Conservation (phyloP, 352 stramenopile species). For the Phytopythium helicoides region DNA sequence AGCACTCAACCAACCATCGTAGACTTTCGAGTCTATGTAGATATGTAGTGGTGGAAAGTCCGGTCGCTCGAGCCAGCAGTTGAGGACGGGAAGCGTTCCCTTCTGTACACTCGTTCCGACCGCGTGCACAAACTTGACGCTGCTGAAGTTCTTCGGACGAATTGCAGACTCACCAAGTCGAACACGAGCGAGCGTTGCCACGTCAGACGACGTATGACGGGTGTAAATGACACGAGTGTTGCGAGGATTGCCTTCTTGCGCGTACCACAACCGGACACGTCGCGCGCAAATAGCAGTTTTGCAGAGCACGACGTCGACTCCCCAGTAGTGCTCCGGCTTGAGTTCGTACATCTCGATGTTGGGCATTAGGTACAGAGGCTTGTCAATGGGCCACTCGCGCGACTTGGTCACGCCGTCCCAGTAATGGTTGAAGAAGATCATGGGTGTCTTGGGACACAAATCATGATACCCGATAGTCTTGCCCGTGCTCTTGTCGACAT, state of each 20-base stretch:
- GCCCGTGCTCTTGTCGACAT: slow-evolving; percentile 34
- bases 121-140: slow-evolving; percentile 47
- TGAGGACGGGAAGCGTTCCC: slow-evolving; percentile 38
- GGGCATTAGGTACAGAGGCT: slow-evolving; percentile 46
- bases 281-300: slow-evolving; percentile 52
- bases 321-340: slow-evolving; percentile 27
- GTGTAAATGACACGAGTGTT: slow-evolving; percentile 52
- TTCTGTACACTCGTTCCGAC: slow-evolving; percentile 57
- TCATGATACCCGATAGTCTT: slow-evolving; percentile 47
- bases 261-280: slow-evolving; percentile 55
- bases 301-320: slow-evolving; percentile 39
- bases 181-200: slow-evolving; percentile 32
- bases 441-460: slow-evolving; percentile 42
- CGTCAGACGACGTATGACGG: slow-evolving; percentile 54
- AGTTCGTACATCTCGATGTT: slow-evolving; percentile 66
- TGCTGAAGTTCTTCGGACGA: slow-evolving; percentile 40
- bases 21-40: slow-evolving; percentile 42
- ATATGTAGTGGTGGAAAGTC: slow-evolving; percentile 51
- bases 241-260: slow-evolving; percentile 50
- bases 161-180: slow-evolving; percentile 23
- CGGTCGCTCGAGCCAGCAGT: slow-evolving; percentile 53
- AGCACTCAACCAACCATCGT: slow-evolving; percentile 23
- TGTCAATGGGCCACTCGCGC: slow-evolving; percentile 20
- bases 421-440: slow-evolving; percentile 64
- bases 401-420: slow-evolving; percentile 29